phyloP scores from a whole-genome alignment of 1,139 yeast genomes.

The Pichia sp. region DNA sequence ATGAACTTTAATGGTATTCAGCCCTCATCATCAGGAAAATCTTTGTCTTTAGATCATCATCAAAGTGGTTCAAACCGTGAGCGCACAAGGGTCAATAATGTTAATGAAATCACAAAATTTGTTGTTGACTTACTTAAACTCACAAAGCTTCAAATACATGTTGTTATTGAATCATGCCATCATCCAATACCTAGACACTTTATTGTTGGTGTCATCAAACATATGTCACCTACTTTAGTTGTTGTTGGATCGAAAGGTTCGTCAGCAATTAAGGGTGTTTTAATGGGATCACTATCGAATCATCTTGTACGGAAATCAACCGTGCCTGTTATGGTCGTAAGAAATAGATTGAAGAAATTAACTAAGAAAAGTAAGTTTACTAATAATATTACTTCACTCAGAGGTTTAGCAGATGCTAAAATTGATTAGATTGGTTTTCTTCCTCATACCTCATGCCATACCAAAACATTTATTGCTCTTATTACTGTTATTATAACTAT shows the following conservation, averaged over 20 bases:
- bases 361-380: conserved; percentile 45
- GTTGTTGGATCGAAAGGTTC: conserved; percentile 79
- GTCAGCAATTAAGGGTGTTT: conserved; percentile 68
- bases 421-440: conserved; percentile 21
- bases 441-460: too few species aligned
- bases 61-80: conserved; percentile 30
- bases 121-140: conserved; percentile 54
- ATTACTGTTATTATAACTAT: too few species aligned
- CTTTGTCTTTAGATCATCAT: conserved; percentile 35
- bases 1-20: conserved; percentile 31
- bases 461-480: too few species aligned
- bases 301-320: conserved; percentile 71
- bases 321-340: conserved; percentile 88
- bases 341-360: conserved; percentile 73
- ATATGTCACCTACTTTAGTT: conserved; percentile 75
- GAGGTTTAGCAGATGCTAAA: conserved; percentile 31
- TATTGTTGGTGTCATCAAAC: conserved; percentile 75
- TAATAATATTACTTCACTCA: conserved; percentile 28
- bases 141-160: conserved; percentile 72
- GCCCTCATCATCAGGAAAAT: conserved; percentile 11
- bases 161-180: conserved; percentile 69
- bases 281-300: conserved; percentile 69
- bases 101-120: conserved; percentile 55
- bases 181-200: conserved; percentile 87
- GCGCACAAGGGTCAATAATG: conserved; percentile 48